phyloP scores from a whole-genome alignment of 2,329 filamentous ascomycete species.

The Zymoseptoria crescenta region DNA sequence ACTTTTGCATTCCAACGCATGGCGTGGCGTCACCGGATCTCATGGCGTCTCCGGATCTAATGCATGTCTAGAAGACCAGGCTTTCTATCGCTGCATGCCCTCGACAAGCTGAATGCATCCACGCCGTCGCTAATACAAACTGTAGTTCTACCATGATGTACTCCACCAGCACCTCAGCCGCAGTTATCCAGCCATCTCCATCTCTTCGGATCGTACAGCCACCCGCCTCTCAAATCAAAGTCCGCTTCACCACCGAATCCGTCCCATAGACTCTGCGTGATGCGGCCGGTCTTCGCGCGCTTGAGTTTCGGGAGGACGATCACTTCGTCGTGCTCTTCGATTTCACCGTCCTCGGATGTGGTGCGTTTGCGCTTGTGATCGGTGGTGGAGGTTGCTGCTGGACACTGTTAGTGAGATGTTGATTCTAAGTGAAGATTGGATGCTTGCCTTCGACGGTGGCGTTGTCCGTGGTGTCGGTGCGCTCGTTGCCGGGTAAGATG shows the following conservation, averaged over 20 bases:
- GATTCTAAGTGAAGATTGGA: neutral
- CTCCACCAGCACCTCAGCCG: neutral
- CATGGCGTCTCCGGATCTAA: neutral
- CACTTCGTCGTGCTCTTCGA: neutral
- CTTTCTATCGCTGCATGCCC: neutral
- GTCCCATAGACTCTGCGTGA: neutral
- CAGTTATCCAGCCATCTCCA: neutral
- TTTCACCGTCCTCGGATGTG: neutral
- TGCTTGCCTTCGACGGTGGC: neutral
- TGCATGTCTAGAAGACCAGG: neutral
- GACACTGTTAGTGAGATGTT: neutral
- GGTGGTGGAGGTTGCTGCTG: neutral
- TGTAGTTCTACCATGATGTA: neutral
- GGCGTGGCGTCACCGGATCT: no score
- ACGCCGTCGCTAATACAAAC: neutral
- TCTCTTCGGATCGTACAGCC: neutral
- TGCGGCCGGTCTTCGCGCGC: neutral
- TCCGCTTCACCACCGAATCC: neutral
- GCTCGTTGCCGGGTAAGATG: neutral
- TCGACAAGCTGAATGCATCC: neutral
- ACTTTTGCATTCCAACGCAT: neutral
- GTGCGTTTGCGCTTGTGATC: neutral
- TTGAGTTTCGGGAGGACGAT: neutral
- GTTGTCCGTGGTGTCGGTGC: neutral
- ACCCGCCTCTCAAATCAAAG: neutral